Base-by-base conservation (phyloP, 805 yeast genomes). In the Isabelozyma heimii region DNA sequence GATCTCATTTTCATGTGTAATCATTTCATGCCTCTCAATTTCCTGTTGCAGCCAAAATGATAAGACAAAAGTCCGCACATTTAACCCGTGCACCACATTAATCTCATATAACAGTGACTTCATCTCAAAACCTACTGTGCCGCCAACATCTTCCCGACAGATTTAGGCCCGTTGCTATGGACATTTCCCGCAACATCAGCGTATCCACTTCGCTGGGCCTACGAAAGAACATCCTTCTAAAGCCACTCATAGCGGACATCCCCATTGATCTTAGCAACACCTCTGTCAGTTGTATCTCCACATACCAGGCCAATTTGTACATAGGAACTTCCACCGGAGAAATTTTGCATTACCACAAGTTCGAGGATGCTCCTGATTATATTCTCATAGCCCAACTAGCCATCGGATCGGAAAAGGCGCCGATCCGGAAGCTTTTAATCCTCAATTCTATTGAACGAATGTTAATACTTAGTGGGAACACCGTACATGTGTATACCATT, bases 331-430 rank as follows among this genome's bases (percentile, higher is more conserved):
- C 62, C n/a, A 24, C 20, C 2, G 76, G 77, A 8, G 62, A 59
- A 14, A 50, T 73, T n/a, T 62, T 69, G 24, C 77, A 73, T 51
- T 67, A 65, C 47, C 69, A 70, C 51, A 59, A 62, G 10, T 72
- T 73, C 46, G 76, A 72, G 40, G 77, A 72, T 55, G 70, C 69
- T 15, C 61, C 65, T 26, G 66, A 59, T 17, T 72, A 63, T 51
- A 64, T 70, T 37, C 52, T 64, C 15, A 65, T 70, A 9, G 54
- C 65, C 17, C 58, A 59, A 45, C 41, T 62, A n/a, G 50, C 53
- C 20, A 51, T 60, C 8, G 47, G 56, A 12, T 44, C 44, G 33
- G 50, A 49, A 12, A 16, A 44, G 9, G 48, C 44, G 5, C 51
- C 62, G 2, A 54, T 72, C 6, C 39, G 40, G 8, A 63, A 64